Evolutionary conservation across 306 rosid genomes (phyloP), one percentile per base, ranked within the genome.

Genomic region (Delonix regia): DNA sequence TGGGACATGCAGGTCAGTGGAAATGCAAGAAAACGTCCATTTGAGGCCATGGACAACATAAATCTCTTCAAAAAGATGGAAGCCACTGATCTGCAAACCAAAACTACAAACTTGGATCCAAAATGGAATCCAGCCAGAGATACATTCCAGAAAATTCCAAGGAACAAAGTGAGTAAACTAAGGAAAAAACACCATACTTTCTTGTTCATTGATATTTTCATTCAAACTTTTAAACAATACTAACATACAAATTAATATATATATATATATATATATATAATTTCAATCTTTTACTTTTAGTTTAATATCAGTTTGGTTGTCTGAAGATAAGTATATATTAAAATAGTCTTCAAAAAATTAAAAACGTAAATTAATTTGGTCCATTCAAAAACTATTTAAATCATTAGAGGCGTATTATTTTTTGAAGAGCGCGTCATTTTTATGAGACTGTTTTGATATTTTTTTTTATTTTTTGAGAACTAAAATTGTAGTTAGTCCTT

Each of bases 1-100:
- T 53, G 82, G 83, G 76, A 74, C 39, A 62, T 81, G 57, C 87
- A 81, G 84, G 72, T 75, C 1, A 68, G 55, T 16, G 78, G 65
- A 78, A 78, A 75, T 71, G 78, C 55, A 48, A 80, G 85, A 65
- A 90, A 86, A 83, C 89, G 88, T 25, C 84, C 86, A 44, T 66
- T 79, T 77, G 87, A 86, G 79, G 67, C 60, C 33, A 30, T 56
- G 69, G 78, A 73, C 65, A 80, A 79, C 51, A 42, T 24, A 48
- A 25, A 52, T 30, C 7, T 47, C 73, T 78, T 79, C 65, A 76
- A 81, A 25, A 78, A 80, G 61, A 22, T 73, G 74, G 42, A 76
- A 69, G 70, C 49, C 44, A 81, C n/a, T n/a, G n/a, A 55, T 22
- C 74, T 74, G 33, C 70, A 79, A 82, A 78, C 47, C 82, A 86